Evolutionary conservation across 768 basidiomycete species (phyloP), one percentile per base, ranked within the genome.

Genomic region (Tephrocybe sp.): DNA sequence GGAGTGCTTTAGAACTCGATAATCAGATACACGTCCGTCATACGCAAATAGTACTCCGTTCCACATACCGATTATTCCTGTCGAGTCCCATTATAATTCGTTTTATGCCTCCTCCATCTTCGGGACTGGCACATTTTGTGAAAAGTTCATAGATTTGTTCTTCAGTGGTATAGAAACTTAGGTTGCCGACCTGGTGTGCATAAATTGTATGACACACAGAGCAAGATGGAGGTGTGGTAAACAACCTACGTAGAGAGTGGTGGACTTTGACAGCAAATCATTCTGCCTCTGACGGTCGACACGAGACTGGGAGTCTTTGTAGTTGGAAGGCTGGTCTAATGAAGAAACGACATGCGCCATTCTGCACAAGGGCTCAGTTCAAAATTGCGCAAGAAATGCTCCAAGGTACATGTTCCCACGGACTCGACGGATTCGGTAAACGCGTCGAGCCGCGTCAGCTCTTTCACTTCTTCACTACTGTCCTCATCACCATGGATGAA

Each of bases 21-120:
- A 33, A 59, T 63, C 42, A 43, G 30, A 51, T 31, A 46, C 31
- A 29, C 39, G 21, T 40, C 50, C 16, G 7, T 56, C 43, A 11
- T 45, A 3, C 16, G 27, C 27, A 29, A 29, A 29, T 29, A 21
- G 47, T 40, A 37, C 25, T 22, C 27, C 41, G 45, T 24, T 42
- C 34, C 11, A 19, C 68, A 53, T 57, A 85, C 91, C 92, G 80
- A 46, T 89, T 86, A 67, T 95, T 86, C 61, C 90, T 75, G 74
- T 95, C 92, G 41, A 95, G 76, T 16, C 92, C 92, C 92, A 95
- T 95, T 55, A 95, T 94, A 52, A 94, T 91, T 61, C 88, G 86
- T 64, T 92, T 97, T 61, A 90, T 91, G 47, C 88, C 95, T 54
- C 87, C 91, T 46, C 91, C 85, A 47, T 91, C 89, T 57, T 91